Evolutionary conservation across 2,329 filamentous ascomycete genomes (phyloP), one percentile per base, ranked within the genome.

Genomic region (Botrytis cinerea): DNA sequence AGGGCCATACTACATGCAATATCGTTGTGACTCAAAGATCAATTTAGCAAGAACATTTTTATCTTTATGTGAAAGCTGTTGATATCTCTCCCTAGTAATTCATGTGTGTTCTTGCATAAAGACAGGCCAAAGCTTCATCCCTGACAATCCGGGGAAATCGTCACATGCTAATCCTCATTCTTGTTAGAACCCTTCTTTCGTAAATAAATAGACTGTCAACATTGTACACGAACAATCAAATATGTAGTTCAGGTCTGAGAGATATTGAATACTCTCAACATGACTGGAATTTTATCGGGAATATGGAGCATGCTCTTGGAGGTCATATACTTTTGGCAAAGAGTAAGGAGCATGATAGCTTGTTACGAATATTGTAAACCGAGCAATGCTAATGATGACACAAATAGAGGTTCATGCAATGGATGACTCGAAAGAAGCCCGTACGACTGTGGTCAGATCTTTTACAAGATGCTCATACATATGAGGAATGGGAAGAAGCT

Each of bases 401-500:
- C n/a, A 70, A 59, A 70, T 82, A 95, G 93, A 91, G 89, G 84
- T 83, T 93, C 69, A 84, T 88, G 75, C 84, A 84, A 72, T 93
- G 92, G 90, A 91, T 90, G 85, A 87, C 83, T 73, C 86, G 87
- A 75, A 91, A 88, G 81, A 91, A 87, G 68, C 87, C 88, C 2
- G 86, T 88, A 67, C 89, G 92, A 76, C 84, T 90, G 72, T 91
- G 93, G 84, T 86, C 92, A 61, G 87, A 92, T 75, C 84, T 86
- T 38, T 84, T 97, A 66, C 86, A 86, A 71, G 87, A 89, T 74
- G 92, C 93, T 28, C 86, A 89, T 76, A 86, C 87, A 40, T 97
- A 92, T 80, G 93, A 96, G 79, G 92, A 96, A 80, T 98, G 94
- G 94, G 91, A 95, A 80, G 90, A 91, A 76, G 90, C 92, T n/a